Base-by-base conservation (phyloP, 768 basidiomycete species). In the Mrakia gelida region DNA sequence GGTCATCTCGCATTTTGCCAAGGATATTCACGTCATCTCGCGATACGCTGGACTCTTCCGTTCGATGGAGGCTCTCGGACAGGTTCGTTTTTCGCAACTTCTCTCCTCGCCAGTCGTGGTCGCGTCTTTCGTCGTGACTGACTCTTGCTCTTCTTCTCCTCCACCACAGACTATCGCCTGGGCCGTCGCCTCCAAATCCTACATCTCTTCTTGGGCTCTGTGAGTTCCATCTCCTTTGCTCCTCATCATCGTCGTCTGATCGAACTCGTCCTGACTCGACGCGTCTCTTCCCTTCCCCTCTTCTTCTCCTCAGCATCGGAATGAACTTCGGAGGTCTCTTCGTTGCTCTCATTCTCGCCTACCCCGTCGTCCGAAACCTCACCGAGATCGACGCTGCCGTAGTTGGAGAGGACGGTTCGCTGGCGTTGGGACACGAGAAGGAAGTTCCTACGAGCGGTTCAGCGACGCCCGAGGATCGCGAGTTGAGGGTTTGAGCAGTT, bases 31-130 rank as follows among this genome's bases (percentile, higher is more conserved):
- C 21, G 74, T 76, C 7, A 73, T 82, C 38, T 80, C 80, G 21
- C 79, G 80, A 9, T 79, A 81, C 68, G 79, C 80, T 2, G 82
- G 82, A 75, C 79, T 82, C 67, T 78, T 82, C 65, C 59, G 82
- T 54, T 80, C 80, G 68, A 72, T 82, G 43, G 82, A 82, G 73
- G 82, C 82, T 3, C 63, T 82, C 43, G 82, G 82, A 18, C 82
- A 82, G 49, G 49, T 52, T 52, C 49, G 49, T 52, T 52, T 21
- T 7, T 21, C 49, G 3, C 49, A 2, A 2, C 4, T 52, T 52
- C 49, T 52, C 18, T 18, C 18, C 21, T 52, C 38, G 38, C 38
- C 8, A 3, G 38, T 52, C 18, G 16, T 52, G 15, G 49, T 52
- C 49, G 49, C 49, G 13, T 18, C 49, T 52, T 16, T 13, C 15